These are phyloP conservation scores for Trichoderma aggressivum DNA, from an alignment of 2,329 filamentous ascomycete species.

Conservation along the genomic window DNA sequence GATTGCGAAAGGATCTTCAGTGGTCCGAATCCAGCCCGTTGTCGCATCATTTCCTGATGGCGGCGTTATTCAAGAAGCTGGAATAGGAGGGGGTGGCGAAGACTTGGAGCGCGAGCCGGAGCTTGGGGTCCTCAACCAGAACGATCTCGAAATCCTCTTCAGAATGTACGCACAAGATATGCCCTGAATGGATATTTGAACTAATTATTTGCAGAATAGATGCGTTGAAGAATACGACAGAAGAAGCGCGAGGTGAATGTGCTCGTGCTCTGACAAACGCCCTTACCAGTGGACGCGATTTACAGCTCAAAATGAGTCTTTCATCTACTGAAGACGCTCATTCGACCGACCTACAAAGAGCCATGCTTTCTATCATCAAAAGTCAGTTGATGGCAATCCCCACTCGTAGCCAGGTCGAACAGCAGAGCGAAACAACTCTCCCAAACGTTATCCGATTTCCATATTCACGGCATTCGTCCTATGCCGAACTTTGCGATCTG, in stretches of 20 bases:
- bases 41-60: conserved; percentile 62
- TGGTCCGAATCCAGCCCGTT: conserved; percentile 77
- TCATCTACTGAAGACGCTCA: conserved; percentile 21
- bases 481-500: conserved; percentile 71
- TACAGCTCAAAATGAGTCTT: conserved; percentile 28
- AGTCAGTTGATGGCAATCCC: neutral
- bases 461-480: conserved; percentile 87
- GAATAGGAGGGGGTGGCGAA: conserved; percentile 74
- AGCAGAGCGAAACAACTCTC: conserved; percentile 24
- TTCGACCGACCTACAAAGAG: conserved; percentile 14
- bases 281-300: conserved; percentile 24
- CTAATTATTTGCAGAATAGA: conserved; percentile 22
- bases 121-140: conserved; percentile 56
- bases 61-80: conserved; percentile 65
- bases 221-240: conserved; percentile 15
- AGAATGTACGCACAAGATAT: conserved; percentile 28
- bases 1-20: conserved; percentile 43
- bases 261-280: conserved; percentile 21
- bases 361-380: neutral
- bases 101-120: conserved; percentile 68
- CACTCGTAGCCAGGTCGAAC: neutral
- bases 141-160: conserved; percentile 50
- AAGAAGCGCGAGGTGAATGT: neutral
- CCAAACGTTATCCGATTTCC: conserved; percentile 61
- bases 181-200: neutral